Conservation (phyloP, 2,329 filamentous ascomycete species). For the Verticillium zaregamsianum region DNA sequence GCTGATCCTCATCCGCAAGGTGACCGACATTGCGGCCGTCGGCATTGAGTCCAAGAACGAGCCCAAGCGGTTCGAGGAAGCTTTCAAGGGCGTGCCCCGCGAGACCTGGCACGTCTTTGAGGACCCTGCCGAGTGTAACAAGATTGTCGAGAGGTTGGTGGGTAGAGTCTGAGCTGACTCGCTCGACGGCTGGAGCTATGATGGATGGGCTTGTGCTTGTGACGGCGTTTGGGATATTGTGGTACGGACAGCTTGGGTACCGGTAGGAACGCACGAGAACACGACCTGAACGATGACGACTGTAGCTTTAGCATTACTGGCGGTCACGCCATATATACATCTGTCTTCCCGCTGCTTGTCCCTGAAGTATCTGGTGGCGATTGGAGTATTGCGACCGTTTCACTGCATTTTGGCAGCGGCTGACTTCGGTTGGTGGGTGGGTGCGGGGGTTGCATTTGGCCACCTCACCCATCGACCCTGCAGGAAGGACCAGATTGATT, state of each 20-base stretch:
- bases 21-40: slow-evolving; percentile 65
- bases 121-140: slow-evolving; percentile 62
- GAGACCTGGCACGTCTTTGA: slow-evolving; percentile 79
- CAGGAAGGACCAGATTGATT: no score
- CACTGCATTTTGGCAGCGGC: background rate
- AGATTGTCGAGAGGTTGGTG: slow-evolving; percentile 28
- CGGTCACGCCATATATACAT: background rate
- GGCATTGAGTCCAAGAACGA: slow-evolving; percentile 73
- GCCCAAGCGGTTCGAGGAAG: slow-evolving; percentile 71
- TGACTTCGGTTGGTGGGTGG: background rate
- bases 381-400: background rate
- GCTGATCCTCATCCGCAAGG: slow-evolving; percentile 81
- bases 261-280: background rate
- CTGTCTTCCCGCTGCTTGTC: background rate
- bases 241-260: no score
- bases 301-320: background rate
- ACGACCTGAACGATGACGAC: background rate
- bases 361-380: background rate
- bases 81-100: slow-evolving; percentile 71
- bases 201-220: background rate
- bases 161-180: slow-evolving; percentile 1
- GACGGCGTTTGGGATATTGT: background rate
- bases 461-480: no score
- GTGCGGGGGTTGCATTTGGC: no score
- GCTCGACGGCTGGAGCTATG: background rate